phyloP scores from a whole-genome alignment of 1,139 yeast species.

The Nakaseomyces bracarensis region DNA sequence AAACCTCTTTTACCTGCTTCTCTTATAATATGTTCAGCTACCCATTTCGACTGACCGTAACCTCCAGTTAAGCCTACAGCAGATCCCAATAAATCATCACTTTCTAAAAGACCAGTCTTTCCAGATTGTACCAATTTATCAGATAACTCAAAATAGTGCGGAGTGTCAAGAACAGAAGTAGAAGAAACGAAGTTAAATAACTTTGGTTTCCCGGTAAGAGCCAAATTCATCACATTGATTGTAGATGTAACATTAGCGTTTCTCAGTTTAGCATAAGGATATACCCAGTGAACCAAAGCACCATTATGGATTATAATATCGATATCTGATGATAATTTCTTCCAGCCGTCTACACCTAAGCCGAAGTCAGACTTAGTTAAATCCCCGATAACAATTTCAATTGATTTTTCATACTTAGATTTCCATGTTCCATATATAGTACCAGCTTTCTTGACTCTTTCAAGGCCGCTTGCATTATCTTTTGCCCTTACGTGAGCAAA shows the following conservation, averaged over 20 bases:
- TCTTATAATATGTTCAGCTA: slow-evolving; percentile 82
- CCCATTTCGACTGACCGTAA: slow-evolving; percentile 97
- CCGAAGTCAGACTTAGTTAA: slow-evolving; percentile 69
- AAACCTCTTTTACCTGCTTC: slow-evolving; percentile 82
- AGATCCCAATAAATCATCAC: slow-evolving; percentile 77
- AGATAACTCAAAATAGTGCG: slow-evolving; percentile 67
- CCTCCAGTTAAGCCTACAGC: slow-evolving; percentile 79
- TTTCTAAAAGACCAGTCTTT: slow-evolving; percentile 63
- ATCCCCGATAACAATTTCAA: slow-evolving; percentile 78
- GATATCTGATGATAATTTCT: slow-evolving; percentile 43
- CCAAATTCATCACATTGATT: slow-evolving; percentile 71
- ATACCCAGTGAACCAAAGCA: slow-evolving; percentile 98
- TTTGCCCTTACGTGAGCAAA: slow-evolving; percentile 89
- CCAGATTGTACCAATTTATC: slow-evolving; percentile 62
- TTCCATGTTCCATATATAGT: slow-evolving; percentile 79
- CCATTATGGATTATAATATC: slow-evolving; percentile 93
- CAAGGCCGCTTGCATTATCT: slow-evolving; percentile 56
- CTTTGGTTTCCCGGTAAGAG: slow-evolving; percentile 76
- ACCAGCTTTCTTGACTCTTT: slow-evolving; percentile 70
- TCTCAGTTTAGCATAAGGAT: slow-evolving; percentile 81
- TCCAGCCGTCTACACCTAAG: slow-evolving; percentile 51
- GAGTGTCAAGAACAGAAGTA: slow-evolving; percentile 84
- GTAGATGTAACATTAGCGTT: slow-evolving; percentile 92
- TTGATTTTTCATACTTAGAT: slow-evolving; percentile 45
- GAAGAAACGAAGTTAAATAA: slow-evolving; percentile 88